phyloP scores from a whole-genome alignment of 441 rosid genomes.

The Theobroma grandiflorum region DNA sequence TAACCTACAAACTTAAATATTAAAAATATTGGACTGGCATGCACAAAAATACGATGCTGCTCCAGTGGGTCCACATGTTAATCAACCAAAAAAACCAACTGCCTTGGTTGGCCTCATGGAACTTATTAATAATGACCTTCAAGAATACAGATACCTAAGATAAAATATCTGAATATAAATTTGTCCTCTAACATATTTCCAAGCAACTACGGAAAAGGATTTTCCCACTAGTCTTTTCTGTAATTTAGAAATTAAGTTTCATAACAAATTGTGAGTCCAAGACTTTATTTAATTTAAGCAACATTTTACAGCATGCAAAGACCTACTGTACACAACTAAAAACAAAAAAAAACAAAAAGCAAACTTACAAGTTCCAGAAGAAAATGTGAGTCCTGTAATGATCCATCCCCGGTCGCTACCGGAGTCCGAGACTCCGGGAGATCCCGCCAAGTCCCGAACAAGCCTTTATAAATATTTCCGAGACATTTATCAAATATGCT shows the following conservation, averaged over 20 bases:
- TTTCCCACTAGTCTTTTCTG: background rate
- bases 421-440: too few species aligned
- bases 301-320: background rate
- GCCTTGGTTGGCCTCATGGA: background rate
- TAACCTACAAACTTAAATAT: background rate
- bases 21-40: background rate
- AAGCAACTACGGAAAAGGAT: background rate
- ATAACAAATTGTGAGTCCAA: slow-evolving; percentile 5
- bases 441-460: too few species aligned
- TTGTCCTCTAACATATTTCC: slow-evolving; percentile 4
- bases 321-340: background rate
- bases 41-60: background rate
- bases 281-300: background rate
- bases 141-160: background rate
- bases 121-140: background rate
- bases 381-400: slow-evolving; percentile 98
- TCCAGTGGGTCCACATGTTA: background rate
- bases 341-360: too few species aligned
- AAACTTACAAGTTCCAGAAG: slow-evolving; percentile 94
- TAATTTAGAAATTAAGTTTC: slow-evolving; percentile 14
- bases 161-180: slow-evolving; percentile 1
- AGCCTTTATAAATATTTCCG: too few species aligned
- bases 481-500: too few species aligned
- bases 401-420: too few species aligned
- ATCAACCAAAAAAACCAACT: background rate